A percentile compares a stretch with the other conserved stretches of the same genome.
Evolutionary conservation across 2,329 filamentous ascomycete genomes (phyloP).

Genomic region (Sporothrix curviconia): DNA sequence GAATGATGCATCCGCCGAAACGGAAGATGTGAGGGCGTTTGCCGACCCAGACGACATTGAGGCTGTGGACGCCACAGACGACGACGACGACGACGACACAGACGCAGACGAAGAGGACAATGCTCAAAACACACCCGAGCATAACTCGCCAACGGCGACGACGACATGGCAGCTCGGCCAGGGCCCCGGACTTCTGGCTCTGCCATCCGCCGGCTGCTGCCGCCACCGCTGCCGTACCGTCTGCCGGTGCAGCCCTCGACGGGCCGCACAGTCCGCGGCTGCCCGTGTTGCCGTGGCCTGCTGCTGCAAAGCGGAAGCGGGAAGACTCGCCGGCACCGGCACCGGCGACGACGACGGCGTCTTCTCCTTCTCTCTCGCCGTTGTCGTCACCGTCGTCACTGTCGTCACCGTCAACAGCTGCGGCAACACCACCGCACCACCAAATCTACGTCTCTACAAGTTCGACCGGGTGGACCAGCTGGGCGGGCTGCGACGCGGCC

Average conservation of each 20-base stretch:
- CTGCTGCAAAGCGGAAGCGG: background rate
- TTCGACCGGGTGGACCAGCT: slow-evolving; percentile 19
- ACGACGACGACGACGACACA: background rate
- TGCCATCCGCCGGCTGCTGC: slow-evolving; percentile 7
- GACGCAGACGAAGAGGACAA: too few relatives aligned
- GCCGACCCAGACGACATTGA: too few relatives aligned
- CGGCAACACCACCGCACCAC: background rate
- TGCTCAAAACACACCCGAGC: background rate
- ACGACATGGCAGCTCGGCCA: background rate
- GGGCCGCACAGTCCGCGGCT: background rate
- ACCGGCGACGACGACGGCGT: background rate
- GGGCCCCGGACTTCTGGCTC: background rate
- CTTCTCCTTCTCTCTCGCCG: background rate
- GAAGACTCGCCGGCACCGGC: background rate
- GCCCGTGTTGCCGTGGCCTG: background rate
- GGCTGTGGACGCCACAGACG: background rate
- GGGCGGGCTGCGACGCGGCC: slow-evolving; percentile 13
- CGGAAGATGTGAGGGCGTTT: too few relatives aligned
- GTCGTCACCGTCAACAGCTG: background rate
- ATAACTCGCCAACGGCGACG: background rate
- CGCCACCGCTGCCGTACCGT: background rate
- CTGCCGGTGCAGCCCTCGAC: background rate
- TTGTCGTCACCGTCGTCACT: background rate
- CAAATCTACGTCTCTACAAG: slow-evolving; percentile 16
- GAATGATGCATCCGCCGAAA: too few relatives aligned